These are phyloP conservation scores for Coemansia sp. DNA, from an alignment of 192 early-diverging fungal species.

Conservation along the genomic window DNA sequence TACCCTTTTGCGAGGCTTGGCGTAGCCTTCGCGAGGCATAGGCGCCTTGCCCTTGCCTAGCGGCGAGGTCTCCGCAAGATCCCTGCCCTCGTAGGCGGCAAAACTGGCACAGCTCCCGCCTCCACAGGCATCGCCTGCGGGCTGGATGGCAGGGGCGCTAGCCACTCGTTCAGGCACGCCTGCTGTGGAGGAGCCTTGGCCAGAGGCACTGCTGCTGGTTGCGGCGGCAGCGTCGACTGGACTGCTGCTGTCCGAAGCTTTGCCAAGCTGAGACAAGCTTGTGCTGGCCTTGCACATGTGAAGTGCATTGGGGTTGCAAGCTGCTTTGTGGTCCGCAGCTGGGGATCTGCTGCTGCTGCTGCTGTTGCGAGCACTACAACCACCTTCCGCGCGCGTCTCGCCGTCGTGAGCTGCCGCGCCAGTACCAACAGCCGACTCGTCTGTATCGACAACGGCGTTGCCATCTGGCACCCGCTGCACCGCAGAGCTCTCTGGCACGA, in stretches of 20 bases:
- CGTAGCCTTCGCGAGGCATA: constrained; percentile 8
- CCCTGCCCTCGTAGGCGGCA: not conserved
- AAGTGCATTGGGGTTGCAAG: constrained; percentile 6
- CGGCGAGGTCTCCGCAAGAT: constrained; percentile 4
- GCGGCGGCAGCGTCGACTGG: not conserved
- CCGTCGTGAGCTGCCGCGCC: not conserved
- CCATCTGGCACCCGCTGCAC: not conserved
- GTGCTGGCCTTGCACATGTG: constrained; percentile 52
- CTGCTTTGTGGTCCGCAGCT: not conserved
- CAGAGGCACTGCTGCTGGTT: not conserved
- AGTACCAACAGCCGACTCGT: not conserved
- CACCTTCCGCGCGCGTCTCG: not conserved
- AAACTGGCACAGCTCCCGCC: not conserved
- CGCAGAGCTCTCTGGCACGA: not conserved
- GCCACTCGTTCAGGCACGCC: constrained; percentile 14
- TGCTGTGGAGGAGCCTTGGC: not conserved
- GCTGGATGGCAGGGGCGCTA: constrained; percentile 25
- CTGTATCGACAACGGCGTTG: not conserved
- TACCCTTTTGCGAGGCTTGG: constrained; percentile 2
- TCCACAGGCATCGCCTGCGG: not conserved
- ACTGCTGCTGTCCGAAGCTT: constrained; percentile 9
- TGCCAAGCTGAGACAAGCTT: constrained; percentile 32
- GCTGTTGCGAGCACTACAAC: not conserved
- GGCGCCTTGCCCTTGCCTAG: constrained; percentile 22
- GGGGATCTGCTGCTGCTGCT: not conserved